A percentile compares a stretch with the other conserved stretches of the same genome.
phyloP scores from a whole-genome alignment of 148 eudicot genomes.

The Tetragonia tetragonoides region DNA sequence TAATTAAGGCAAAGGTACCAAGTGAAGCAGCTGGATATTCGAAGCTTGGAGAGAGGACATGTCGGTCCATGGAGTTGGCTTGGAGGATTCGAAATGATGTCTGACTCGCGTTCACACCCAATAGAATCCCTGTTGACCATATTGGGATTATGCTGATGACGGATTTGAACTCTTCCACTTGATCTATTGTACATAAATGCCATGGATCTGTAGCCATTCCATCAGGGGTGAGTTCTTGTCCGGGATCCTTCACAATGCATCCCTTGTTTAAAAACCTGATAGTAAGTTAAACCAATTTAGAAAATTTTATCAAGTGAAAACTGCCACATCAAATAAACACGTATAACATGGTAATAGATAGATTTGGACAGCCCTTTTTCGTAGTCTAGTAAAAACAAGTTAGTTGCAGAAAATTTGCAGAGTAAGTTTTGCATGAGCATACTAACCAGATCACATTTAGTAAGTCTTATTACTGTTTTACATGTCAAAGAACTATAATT shows the following conservation, averaged over 20 bases:
- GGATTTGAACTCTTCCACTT: constrained; percentile 35
- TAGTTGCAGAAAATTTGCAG: too few relatives aligned
- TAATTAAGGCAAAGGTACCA: constrained; percentile 27
- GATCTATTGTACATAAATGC: constrained; percentile 30
- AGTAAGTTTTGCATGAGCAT: too few relatives aligned
- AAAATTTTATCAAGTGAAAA: too few relatives aligned
- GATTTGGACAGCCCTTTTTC: too few relatives aligned
- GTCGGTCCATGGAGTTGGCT: constrained; percentile 46
- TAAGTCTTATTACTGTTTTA: too few relatives aligned
- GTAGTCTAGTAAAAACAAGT: too few relatives aligned
- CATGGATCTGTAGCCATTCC: constrained; percentile 23
- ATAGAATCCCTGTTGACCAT: constrained; percentile 32
- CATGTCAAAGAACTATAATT: too few relatives aligned
- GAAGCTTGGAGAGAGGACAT: constrained; percentile 30
- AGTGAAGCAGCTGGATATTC: constrained; percentile 44
- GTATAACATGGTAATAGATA: too few relatives aligned
- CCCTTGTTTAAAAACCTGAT: constrained; percentile 36
- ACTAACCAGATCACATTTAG: too few relatives aligned
- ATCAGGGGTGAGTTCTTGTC: constrained; percentile 13
- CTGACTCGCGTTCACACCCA: constrained; percentile 25
- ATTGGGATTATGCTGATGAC: constrained; percentile 28
- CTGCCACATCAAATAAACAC: too few relatives aligned
- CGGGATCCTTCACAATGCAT: constrained; percentile 26
- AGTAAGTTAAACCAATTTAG: not conserved
- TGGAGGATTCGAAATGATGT: constrained; percentile 38